Evolutionary conservation across 1,139 yeast species (phyloP), one percentile per base, ranked within the genome.

Genomic region (Diutina mesorugosa): DNA sequence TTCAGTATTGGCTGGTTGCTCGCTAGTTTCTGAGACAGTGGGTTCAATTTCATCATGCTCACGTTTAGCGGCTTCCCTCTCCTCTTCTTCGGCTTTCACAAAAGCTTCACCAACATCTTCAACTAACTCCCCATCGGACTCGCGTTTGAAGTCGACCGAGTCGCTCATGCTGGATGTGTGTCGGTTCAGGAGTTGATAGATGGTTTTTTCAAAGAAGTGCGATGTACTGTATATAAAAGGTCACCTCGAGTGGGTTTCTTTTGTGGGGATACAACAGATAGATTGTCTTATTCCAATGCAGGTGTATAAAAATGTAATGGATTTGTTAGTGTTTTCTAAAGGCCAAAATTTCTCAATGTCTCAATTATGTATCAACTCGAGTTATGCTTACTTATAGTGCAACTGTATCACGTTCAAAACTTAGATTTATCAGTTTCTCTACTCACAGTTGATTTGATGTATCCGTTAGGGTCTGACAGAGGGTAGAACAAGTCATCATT

Each of bases 391-490:
- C 14, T 10, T 35, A 12, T 5, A 35, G 14, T 9, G n/a, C 14
- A 35, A 10, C 10, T 35, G 12, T 10, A 10, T 35, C 47, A 18
- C 4, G 3, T 21, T 16, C 72, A 83, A 56, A 81, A 71, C 67
- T 80, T 79, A 38, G 74, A 64, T 55, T 69, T 67, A 9, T 61
- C 66, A 6, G 2, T 12, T 55, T 68, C 67, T 71, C 96, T 84
- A 57, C 84, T 87, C 61, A 90, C 96, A 46, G 93, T 87, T 69
- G 88, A 85, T 69, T 84, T 85, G 71, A 90, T 90, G 70, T 86
- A 81, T 56, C 97, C 97, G 68, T 88, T 90, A 66, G 97, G 97
- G 74, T 90, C 93, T 58, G 95, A 81, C 59, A 91, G 81, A 61
- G 97, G 97, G 68, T 90, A 89, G 71, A 84, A 90, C 63, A 90